A percentile compares a stretch with the other conserved stretches of the same genome.
phyloP scores from a whole-genome alignment of 805 yeast genomes.

The Dipodascus geniculatus region DNA sequence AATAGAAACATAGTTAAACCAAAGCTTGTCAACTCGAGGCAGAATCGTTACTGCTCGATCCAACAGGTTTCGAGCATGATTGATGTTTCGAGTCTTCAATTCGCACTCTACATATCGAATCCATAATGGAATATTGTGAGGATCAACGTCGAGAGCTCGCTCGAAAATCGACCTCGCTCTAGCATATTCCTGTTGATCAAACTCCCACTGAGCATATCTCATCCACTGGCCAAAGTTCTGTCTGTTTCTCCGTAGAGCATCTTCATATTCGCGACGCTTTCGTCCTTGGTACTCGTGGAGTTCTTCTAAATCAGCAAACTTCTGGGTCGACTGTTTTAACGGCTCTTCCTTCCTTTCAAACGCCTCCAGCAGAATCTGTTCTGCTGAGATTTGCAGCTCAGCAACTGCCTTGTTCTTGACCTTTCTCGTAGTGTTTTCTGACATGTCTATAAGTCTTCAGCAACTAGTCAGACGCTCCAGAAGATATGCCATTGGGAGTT shows the following conservation, averaged over 20 bases:
- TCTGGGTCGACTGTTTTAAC: slow-evolving; percentile 29
- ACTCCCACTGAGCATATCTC: slow-evolving; percentile 81
- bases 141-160: slow-evolving; percentile 69
- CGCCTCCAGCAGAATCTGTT: slow-evolving; percentile 51
- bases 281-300: slow-evolving; percentile 61
- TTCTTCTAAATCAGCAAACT: slow-evolving; percentile 67
- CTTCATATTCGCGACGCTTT: slow-evolving; percentile 73
- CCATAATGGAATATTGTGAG: slow-evolving; percentile 76
- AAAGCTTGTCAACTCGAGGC: slow-evolving; percentile 74
- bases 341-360: slow-evolving; percentile 36
- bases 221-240: slow-evolving; percentile 82
- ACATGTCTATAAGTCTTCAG: no score
- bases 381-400: slow-evolving; percentile 49
- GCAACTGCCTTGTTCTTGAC: slow-evolving; percentile 35
- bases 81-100: slow-evolving; percentile 55
- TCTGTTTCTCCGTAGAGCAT: slow-evolving; percentile 75
- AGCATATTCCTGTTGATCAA: slow-evolving; percentile 62
- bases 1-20: slow-evolving; percentile 73
- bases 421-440: not conserved
- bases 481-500: not conserved
- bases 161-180: slow-evolving; percentile 84
- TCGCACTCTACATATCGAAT: slow-evolving; percentile 71
- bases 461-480: not conserved
- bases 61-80: slow-evolving; percentile 79
- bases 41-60: slow-evolving; percentile 64